Percentiles rank a stretch among this genome's conserved stretches.
Conservation (phyloP, 352 stramenopile genomes). For the Globisporangium spinosum region DNA sequence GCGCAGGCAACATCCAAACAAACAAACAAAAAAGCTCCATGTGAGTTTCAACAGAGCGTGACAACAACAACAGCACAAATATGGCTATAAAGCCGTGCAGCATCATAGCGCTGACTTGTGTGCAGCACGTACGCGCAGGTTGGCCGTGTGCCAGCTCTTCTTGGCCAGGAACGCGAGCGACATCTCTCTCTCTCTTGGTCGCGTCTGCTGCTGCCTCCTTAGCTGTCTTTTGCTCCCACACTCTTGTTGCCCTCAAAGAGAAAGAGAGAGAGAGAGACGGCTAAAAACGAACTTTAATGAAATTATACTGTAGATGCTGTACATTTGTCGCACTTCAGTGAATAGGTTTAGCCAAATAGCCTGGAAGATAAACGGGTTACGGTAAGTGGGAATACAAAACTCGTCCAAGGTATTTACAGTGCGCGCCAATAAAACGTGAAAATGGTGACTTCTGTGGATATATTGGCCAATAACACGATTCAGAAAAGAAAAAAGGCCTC, state of each 20-base stretch:
- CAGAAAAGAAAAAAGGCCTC: too few relatives aligned
- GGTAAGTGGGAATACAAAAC: too few relatives aligned
- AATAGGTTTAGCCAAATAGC: too few relatives aligned
- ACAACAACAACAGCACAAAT: background rate
- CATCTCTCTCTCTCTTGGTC: conserved; percentile 33
- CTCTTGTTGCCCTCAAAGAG: background rate
- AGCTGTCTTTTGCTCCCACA: background rate
- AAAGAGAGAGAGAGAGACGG: background rate
- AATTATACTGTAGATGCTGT: background rate
- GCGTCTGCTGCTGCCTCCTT: background rate
- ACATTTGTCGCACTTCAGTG: background rate
- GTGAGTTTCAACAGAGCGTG: background rate
- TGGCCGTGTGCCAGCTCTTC: conserved; percentile 97
- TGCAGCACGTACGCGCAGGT: conserved; percentile 71
- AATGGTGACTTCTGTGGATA: too few relatives aligned
- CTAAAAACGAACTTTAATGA: background rate
- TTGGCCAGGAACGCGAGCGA: conserved; percentile 93
- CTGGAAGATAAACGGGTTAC: too few relatives aligned
- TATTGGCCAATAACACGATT: too few relatives aligned
- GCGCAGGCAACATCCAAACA: conserved; percentile 8
- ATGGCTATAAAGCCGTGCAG: background rate
- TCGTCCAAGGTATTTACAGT: too few relatives aligned
- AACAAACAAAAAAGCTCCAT: conserved; percentile 9
- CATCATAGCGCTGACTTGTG: background rate
- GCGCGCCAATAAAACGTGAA: too few relatives aligned